Conservation (phyloP, 2,329 filamentous ascomycete species). For the Paecilomyces dactylethromorphus region DNA sequence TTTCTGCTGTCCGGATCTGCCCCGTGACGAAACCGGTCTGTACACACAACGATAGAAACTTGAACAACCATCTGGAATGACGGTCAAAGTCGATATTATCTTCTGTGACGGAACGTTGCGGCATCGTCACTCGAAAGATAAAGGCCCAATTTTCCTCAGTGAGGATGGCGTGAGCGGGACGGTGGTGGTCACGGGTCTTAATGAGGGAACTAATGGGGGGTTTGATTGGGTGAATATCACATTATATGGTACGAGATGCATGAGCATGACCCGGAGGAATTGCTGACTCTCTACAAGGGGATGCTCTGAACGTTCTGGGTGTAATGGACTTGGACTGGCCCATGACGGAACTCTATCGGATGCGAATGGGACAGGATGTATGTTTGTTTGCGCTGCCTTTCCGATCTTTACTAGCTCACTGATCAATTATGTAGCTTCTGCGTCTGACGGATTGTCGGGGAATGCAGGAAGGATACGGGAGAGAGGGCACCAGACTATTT, state of each 20-base stretch:
- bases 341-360: background rate
- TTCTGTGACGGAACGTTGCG: background rate
- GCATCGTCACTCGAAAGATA: background rate
- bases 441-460: background rate
- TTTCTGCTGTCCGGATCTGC: background rate
- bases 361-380: conserved; percentile 6
- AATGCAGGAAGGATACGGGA: conserved; percentile 2
- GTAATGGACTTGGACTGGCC: background rate
- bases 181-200: background rate
- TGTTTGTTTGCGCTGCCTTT: background rate
- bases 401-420: background rate
- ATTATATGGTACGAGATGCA: conserved; percentile 1
- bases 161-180: conserved; percentile 2
- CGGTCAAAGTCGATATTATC: background rate
- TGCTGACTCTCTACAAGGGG: background rate
- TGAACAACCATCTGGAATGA: background rate
- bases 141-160: conserved; percentile 1
- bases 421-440: background rate
- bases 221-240: conserved; percentile 3
- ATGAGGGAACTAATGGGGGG: background rate
- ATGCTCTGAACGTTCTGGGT: background rate
- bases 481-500: background rate
- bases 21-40: background rate
- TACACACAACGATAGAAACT: background rate
- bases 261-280: background rate